Percentiles rank a stretch among this genome's conserved stretches.
phyloP scores from a whole-genome alignment of 148 eudicot species.

The Mesembryanthemum crystallinum region DNA sequence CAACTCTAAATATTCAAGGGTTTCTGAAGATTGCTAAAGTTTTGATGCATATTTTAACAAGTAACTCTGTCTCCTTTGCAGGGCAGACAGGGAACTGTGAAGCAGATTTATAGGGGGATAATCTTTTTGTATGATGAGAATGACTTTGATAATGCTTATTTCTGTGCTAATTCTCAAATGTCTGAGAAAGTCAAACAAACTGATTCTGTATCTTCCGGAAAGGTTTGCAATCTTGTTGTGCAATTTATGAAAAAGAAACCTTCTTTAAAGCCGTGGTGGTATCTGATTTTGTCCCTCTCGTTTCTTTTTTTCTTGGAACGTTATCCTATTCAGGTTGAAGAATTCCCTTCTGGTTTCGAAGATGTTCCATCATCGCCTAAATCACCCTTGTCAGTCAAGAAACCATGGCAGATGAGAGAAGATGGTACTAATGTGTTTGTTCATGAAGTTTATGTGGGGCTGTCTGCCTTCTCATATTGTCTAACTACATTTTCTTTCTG shows the following conservation, averaged over 20 bases:
- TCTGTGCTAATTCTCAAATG: conserved; percentile 59
- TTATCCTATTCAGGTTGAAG: conserved; percentile 47
- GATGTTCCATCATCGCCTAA: conserved; percentile 74
- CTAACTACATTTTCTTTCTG: conserved; percentile 22
- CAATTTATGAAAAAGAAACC: conserved; percentile 9
- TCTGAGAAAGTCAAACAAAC: conserved; percentile 65
- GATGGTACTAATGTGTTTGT: conserved; percentile 47
- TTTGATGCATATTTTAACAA: not conserved
- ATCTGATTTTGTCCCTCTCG: not conserved
- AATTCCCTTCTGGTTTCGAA: conserved; percentile 51
- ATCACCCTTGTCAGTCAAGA: conserved; percentile 69
- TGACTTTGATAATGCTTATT: conserved; percentile 74
- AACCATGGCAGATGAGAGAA: conserved; percentile 57
- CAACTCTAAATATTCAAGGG: conserved; percentile 2
- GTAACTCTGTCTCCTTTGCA: conserved; percentile 31
- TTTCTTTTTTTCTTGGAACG: not conserved
- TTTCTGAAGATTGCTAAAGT: not conserved
- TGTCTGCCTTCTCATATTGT: conserved; percentile 5
- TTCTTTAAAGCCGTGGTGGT: conserved; percentile 1
- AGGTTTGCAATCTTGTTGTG: conserved; percentile 44
- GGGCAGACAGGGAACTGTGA: conserved; percentile 80
- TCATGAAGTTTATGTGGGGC: not conserved
- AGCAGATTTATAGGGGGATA: conserved; percentile 73
- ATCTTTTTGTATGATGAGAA: conserved; percentile 71
- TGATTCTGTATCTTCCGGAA: conserved; percentile 46